A percentile compares a stretch with the other conserved stretches of the same genome.
Conservation (phyloP, 768 basidiomycete genomes). For the Amanita thiersii region DNA sequence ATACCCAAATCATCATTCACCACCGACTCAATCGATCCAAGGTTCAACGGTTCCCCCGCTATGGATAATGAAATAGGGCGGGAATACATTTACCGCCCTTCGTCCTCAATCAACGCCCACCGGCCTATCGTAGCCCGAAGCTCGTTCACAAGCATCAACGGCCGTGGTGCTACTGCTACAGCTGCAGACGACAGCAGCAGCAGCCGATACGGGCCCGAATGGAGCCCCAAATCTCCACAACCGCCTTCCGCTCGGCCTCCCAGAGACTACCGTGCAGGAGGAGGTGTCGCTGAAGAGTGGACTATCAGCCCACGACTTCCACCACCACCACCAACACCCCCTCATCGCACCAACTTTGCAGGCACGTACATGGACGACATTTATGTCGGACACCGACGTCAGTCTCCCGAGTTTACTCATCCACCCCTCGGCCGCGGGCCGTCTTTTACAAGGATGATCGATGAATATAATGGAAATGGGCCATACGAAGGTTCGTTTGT, state of each 20-base stretch:
- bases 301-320: neutral
- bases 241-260: neutral
- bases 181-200: neutral
- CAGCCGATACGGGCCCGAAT: neutral
- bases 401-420: constrained; percentile 1
- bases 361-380: constrained; percentile 4
- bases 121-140: constrained; percentile 1
- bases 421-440: constrained; percentile 2
- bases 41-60: neutral
- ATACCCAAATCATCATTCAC: constrained; percentile 6
- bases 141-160: neutral
- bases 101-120: neutral
- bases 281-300: constrained; percentile 3
- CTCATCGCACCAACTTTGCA: neutral
- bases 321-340: neutral
- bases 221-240: neutral
- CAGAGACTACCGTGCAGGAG: constrained; percentile 5
- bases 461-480: constrained; percentile 1
- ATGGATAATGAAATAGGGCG: neutral
- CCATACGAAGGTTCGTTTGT: constrained; percentile 2
- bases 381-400: neutral
- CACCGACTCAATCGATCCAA: neutral
- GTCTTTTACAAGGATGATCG: constrained; percentile 4
- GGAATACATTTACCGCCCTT: constrained; percentile 2
- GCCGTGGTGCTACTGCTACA: no score